Base-by-base conservation (phyloP, 164 flowering plant species). In the Kalanchoe fedtschenkoi region DNA sequence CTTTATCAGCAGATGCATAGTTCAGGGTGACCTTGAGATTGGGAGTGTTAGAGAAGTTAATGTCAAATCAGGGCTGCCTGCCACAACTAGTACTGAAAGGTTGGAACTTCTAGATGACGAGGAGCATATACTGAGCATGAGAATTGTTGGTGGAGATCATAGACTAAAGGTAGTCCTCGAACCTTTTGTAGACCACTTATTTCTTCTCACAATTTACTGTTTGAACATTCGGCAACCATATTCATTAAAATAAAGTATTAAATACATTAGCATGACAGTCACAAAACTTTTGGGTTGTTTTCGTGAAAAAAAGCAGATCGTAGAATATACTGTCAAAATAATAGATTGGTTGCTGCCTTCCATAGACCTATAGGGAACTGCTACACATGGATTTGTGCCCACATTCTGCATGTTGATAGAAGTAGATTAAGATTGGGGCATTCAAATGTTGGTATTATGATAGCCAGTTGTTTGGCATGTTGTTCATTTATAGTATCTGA, bases 1-100 rank as follows among this genome's bases (percentile, higher is more conserved):
- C 3, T 58, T 58, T 34, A 58, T 58, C 61, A 58, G 61, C 41
- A 34, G 61, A 37, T 58, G 61, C 28, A 37, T 58, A n/a, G 42
- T 58, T n/a, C 61, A 58, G 30, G 61, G 61, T 2, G 29, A 58
- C 41, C 61, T 58, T 58, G 42, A 17, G 22, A 58, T 58, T 58
- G 61, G 61, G 13, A 58, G 61, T 58, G 41, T 58, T n/a, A 58
- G 61, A n/a, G 61, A 58, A 15, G 61, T 58, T 58, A 37, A 58
- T 32, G 61, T 58, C 6, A 58, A 58, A 14, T 58, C 61, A 21
- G 61, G 61, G 28, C 61, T 58, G 24, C 61, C 61, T 34, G 61
- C 61, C 41, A 58, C 61, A 3, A 58, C 61, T 37, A 58, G 61
- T 34, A 58, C 61, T 32, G 61, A 58, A 58, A 58, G 61, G 24